Conservation (phyloP, 2,329 filamentous ascomycete genomes). For the Phaeosphaeriaceae sp. region DNA sequence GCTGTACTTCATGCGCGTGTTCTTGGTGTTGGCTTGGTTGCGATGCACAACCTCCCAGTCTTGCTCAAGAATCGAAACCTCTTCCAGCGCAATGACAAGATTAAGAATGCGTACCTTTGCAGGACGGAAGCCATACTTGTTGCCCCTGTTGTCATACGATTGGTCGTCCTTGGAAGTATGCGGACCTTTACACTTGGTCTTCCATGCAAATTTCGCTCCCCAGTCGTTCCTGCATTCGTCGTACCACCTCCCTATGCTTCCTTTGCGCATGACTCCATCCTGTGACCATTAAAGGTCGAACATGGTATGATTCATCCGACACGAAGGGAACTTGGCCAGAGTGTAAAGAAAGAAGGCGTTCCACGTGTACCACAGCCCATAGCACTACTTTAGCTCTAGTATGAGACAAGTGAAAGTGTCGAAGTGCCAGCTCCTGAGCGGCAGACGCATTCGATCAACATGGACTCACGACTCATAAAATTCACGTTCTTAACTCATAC, state of each 20-base stretch:
- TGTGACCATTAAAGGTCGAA: not conserved
- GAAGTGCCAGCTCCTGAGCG: no score
- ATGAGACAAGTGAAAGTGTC: not conserved
- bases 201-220: not conserved
- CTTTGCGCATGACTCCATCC: not conserved
- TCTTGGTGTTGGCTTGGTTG: not conserved
- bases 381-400: not conserved
- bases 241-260: not conserved
- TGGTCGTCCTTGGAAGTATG: not conserved
- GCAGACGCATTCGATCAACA: no score
- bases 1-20: not conserved
- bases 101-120: not conserved
- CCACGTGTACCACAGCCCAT: not conserved
- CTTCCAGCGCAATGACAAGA: not conserved
- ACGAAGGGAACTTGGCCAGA: not conserved
- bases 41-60: not conserved
- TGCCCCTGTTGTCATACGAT: not conserved
- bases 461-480: no score
- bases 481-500: no score
- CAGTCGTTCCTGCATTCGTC: not conserved
- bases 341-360: not conserved
- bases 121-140: not conserved
- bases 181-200: not conserved
- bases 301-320: not conserved
- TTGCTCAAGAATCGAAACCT: not conserved